These are phyloP conservation scores for Magnusiomyces tetraspermus DNA, from an alignment of 1,139 yeast species.

Conservation along the genomic window DNA sequence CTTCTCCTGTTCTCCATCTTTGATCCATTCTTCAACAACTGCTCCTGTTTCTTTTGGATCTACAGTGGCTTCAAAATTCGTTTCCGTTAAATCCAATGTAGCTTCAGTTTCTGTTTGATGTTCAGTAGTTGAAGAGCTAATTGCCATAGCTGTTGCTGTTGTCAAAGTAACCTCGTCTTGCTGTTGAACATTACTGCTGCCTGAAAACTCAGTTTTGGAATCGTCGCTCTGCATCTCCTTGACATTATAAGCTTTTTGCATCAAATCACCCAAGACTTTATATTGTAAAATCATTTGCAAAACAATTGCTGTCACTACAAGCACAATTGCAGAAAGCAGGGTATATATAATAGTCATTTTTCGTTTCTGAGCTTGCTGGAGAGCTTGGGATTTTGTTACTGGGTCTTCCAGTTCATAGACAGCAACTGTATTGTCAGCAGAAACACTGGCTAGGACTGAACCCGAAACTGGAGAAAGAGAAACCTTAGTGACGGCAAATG, in stretches of 20 bases:
- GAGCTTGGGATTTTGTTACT: conserved; percentile 36
- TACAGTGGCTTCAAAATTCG: no score
- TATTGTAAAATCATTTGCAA: conserved; percentile 36
- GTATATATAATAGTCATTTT: conserved; percentile 37
- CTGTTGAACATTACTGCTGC: no score
- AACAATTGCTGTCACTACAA: conserved; percentile 35
- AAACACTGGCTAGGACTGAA: conserved; percentile 58
- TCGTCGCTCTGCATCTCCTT: neutral
- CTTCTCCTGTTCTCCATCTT: no score
- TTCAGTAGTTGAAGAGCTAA: no score
- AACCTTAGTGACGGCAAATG: conserved; percentile 71
- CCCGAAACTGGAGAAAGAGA: conserved; percentile 59
- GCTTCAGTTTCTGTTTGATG: no score
- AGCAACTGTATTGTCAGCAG: conserved; percentile 70
- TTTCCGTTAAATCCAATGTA: no score
- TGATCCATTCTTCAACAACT: no score
- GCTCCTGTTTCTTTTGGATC: no score
- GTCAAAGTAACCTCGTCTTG: no score
- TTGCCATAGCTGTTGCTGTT: no score
- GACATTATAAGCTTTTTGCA: neutral
- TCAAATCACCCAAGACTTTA: conserved; percentile 4
- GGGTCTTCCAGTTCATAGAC: conserved; percentile 49
- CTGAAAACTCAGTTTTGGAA: neutral
- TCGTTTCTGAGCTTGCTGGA: conserved; percentile 27
- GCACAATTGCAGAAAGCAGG: conserved; percentile 39